phyloP scores from a whole-genome alignment of 176 grass and related monocot genomes.

The Poa annua region DNA sequence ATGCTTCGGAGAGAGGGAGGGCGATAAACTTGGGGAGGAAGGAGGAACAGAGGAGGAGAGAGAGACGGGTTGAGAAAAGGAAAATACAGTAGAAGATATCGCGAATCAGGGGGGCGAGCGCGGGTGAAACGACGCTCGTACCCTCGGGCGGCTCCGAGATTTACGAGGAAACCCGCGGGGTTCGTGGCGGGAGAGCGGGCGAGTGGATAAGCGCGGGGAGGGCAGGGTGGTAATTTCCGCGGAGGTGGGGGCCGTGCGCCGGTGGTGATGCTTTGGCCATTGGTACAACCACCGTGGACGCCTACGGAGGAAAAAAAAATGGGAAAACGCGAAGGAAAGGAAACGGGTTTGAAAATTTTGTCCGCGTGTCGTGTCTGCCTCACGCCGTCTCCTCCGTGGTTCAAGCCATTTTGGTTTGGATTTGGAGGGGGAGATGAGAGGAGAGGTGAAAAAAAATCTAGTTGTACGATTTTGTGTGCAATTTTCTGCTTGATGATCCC shows the following conservation, averaged over 20 bases:
- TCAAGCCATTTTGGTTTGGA: not conserved
- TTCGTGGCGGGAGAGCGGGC: not conserved
- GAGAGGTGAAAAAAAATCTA: too few species aligned
- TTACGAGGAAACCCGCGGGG: not conserved
- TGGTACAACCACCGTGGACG: constrained; percentile 56
- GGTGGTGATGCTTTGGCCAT: constrained; percentile 33
- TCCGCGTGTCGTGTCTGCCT: not conserved
- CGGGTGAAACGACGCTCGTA: rapidly evolving
- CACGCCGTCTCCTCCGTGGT: not conserved
- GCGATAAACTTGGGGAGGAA: constrained; percentile 44
- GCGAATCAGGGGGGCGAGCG: not conserved
- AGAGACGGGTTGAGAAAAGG: not conserved
- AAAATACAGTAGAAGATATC: constrained; percentile 38
- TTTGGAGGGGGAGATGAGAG: too few species aligned
- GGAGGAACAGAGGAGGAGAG: not conserved
- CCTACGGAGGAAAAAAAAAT: not conserved
- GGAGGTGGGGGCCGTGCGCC: not conserved
- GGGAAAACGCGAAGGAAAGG: too few species aligned
- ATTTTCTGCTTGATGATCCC: too few species aligned
- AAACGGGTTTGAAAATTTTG: not conserved
- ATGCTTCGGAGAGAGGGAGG: constrained; percentile 12
- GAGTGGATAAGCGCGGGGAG: constrained; percentile 49
- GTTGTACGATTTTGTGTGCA: too few species aligned
- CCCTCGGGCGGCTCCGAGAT: rapidly evolving
- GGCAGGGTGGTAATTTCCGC: not conserved